phyloP scores from a whole-genome alignment of 192 early-diverging fungal genomes.

The Rhizophlyctis rosea region DNA sequence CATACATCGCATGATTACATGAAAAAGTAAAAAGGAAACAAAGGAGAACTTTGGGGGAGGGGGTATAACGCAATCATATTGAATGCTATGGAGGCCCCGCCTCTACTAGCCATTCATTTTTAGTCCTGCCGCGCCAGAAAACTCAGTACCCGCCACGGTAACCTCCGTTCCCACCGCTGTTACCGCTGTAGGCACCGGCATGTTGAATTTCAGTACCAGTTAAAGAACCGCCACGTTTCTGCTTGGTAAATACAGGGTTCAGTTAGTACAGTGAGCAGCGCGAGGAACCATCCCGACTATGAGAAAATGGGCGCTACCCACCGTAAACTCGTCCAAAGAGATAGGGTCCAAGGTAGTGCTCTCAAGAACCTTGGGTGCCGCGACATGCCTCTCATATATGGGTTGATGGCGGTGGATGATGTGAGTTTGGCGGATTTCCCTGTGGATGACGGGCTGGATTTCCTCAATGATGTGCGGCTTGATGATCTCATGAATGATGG shows the following conservation, averaged over 20 bases:
- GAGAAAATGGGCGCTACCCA: not conserved
- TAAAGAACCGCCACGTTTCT: not conserved
- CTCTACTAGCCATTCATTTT: too few relatives aligned
- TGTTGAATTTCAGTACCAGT: not conserved
- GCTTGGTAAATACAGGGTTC: not conserved
- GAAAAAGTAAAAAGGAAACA: too few relatives aligned
- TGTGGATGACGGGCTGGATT: not conserved
- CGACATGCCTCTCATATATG: not conserved
- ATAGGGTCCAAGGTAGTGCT: not conserved
- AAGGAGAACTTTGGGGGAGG: too few relatives aligned
- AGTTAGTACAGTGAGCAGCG: not conserved
- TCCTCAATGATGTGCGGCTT: not conserved
- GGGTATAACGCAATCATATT: too few relatives aligned
- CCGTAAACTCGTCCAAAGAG: not conserved
- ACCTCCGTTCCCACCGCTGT: too few relatives aligned
- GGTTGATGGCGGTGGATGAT: not conserved
- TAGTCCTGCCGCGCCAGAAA: too few relatives aligned
- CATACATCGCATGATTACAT: too few relatives aligned
- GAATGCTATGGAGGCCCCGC: too few relatives aligned
- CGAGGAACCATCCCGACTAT: not conserved
- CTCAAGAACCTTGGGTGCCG: not conserved
- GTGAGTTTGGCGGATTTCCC: not conserved
- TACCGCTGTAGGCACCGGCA: too few relatives aligned
- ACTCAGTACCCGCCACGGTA: too few relatives aligned
- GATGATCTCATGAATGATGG: not conserved